Evolutionary conservation across 176 grass and related monocot genomes (phyloP), one percentile per base, ranked within the genome.

Genomic region (Canna indica): DNA sequence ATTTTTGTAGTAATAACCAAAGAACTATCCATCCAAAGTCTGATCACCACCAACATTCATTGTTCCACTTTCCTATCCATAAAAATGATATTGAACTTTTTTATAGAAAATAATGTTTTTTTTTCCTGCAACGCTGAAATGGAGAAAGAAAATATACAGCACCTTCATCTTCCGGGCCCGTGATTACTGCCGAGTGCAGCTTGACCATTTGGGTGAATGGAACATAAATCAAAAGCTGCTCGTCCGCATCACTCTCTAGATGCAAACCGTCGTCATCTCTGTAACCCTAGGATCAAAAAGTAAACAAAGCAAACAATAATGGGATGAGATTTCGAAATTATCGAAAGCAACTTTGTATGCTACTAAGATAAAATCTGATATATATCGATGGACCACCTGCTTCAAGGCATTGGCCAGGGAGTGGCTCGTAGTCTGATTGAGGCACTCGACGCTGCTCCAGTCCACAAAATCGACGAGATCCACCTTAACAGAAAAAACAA

Each of bases 391-490:
- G 16, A 25, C 2, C 48, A 90, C 89, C 95, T 90, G 90, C 79
- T 99, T 94, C 75, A 94, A 77, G 2, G 90, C 82, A 81, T 94
- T 90, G 73, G 71, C 42, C 70, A 94, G 62, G n/a, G 68, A 68
- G 70, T 99, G 86, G 61, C 77, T 77, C 7, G 86, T 66, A 70
- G 77, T 82, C 84, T 99, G 95, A 74, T 99, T 99, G 77, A 99
- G 95, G 78, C 95, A 99, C 70, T 99, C 95, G 27, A 99, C 86
- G 84, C 95, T 78, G 75, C 72, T 99, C 95, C 95, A 99, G 64
- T 99, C 95, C 69, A 99, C 81, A 72, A 99, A 90, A 77, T 99
- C 90, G 74, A 90, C 84, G 72, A 99, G 87, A 88, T 99, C 95
- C 77, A 92, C 95, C 95, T 99, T 75, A 42, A 79, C 60, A 47